Percentiles rank a stretch among this genome's conserved stretches.
Conservation (phyloP, 805 yeast species). For the Lachancea sp. region DNA sequence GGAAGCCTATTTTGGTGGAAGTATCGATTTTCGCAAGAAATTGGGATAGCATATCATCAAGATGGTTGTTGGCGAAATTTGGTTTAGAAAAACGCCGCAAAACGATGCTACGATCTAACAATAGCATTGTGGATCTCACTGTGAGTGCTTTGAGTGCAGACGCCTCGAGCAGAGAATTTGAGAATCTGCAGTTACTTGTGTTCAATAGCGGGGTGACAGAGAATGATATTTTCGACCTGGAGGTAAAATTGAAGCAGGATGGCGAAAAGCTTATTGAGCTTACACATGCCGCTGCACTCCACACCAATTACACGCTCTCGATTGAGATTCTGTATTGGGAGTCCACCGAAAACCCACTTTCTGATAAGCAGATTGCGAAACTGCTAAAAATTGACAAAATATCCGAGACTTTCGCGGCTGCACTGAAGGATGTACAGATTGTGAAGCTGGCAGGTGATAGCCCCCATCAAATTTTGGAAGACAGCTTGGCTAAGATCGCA, state of each 20-base stretch:
- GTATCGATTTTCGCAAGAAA: constrained; percentile 21
- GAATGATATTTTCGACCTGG: constrained; percentile 29
- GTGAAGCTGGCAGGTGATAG: constrained; percentile 26
- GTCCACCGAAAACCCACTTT: constrained; percentile 27
- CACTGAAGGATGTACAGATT: constrained; percentile 24
- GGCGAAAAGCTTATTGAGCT: constrained; percentile 33
- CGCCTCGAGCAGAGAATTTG: constrained; percentile 23
- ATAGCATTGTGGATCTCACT: constrained; percentile 9
- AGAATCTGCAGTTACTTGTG: constrained; percentile 31
- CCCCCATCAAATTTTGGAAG: constrained; percentile 28
- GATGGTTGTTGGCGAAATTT: constrained; percentile 33
- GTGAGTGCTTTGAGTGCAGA: constrained; percentile 20
- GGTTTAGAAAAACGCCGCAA: constrained; percentile 8
- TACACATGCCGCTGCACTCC: constrained; percentile 31
- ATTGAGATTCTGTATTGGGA: constrained; percentile 37
- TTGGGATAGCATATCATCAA: constrained; percentile 29
- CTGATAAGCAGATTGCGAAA: constrained; percentile 13
- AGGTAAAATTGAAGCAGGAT: constrained; percentile 30
- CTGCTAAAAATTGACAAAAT: constrained; percentile 26
- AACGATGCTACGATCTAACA: neutral
- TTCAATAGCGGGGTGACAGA: constrained; percentile 37
- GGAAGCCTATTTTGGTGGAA: constrained; percentile 8
- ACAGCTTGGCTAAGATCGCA: constrained; percentile 26
- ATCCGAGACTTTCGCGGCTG: constrained; percentile 26
- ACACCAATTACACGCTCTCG: constrained; percentile 32